Base-by-base conservation (phyloP, 306 rosid species). In the Cicer arietinum region DNA sequence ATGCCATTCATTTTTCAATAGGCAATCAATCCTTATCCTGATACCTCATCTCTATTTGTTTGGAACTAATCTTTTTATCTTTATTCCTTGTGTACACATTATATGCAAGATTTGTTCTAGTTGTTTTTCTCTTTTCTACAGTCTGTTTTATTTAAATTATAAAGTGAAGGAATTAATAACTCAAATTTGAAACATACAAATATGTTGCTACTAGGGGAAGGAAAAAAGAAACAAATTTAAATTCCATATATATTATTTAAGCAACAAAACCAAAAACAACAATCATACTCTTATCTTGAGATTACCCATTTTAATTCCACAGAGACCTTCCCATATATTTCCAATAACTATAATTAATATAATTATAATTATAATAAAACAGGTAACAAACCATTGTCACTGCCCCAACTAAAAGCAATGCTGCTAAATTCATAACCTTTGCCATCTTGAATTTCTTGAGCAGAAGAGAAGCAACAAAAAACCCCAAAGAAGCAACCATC, bases 361-460 rank as follows among this genome's bases (percentile, higher is more conserved):
- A 14, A 14, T 14, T 6, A 72, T 64, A 12, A 77, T 20, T 75
- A 44, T 69, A 67, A 16, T 54, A 37, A 48, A 71, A 71, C 7
- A 42, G 35, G 20, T 74, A 77, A 77, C 20, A 68, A 39, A 25
- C 52, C 5, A 77, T n/a, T 9, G 74, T 44, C 6, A 64, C 73
- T 37, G 16, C 16, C 77, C 52, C 14, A 45, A 69, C 47, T 14
- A 69, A 47, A 48, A 79, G 7, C 2, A 71, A 70, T 62, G 71
- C 20, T 18, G 65, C 18, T n/a, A 81, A 42, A 18, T 74, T 86
- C 58, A 41, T 7, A 46, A 63, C 7, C 77, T 63, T 81, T 48
- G 6, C 43, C 7, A 12, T 14, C 51, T 22, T 80, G 8, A 50
- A 72, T 71, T 72, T 88, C 54, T 79, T 72, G 57, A 78, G 67